A percentile compares a stretch with the other conserved stretches of the same genome.
Conservation (phyloP, 805 yeast genomes). For the Wickerhamomyces sydowiorum region DNA sequence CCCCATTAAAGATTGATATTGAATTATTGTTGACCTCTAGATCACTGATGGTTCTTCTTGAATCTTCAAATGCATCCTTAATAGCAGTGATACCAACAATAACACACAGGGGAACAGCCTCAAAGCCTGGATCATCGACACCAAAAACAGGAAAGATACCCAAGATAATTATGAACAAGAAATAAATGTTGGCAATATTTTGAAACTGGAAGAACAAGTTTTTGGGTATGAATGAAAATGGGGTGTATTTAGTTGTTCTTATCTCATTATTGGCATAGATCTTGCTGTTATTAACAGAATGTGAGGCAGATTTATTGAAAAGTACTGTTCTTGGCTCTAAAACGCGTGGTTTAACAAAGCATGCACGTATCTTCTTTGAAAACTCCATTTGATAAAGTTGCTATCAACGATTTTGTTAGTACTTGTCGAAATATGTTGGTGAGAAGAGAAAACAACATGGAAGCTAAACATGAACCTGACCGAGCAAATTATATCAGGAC, state of each 20-base stretch:
- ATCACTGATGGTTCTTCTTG: constrained; percentile 65
- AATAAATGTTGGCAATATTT: constrained; percentile 88
- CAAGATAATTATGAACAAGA: constrained; percentile 69
- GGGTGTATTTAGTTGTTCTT: constrained; percentile 93
- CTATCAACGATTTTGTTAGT: no score
- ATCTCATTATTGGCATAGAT: constrained; percentile 41
- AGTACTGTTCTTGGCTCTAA: constrained; percentile 2
- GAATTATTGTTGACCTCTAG: constrained; percentile 69
- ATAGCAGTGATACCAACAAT: constrained; percentile 71
- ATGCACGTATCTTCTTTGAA: neutral
- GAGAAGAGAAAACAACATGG: no score
- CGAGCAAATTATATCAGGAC: no score
- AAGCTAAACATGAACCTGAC: no score
- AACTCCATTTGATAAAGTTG: no score
- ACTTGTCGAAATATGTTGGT: no score
- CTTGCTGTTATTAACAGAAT: neutral
- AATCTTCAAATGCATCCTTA: constrained; percentile 78
- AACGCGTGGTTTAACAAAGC: constrained; percentile 1
- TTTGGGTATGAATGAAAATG: constrained; percentile 82
- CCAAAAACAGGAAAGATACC: constrained; percentile 78
- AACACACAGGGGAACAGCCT: constrained; percentile 75
- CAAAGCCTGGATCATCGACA: constrained; percentile 69
- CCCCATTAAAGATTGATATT: constrained; percentile 54
- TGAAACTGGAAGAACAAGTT: constrained; percentile 74
- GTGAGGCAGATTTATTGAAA: constrained; percentile 2